Evolutionary conservation across 257 asterid genomes (phyloP), one percentile per base, ranked within the genome.

Genomic region (Solanum bulbocastanum): DNA sequence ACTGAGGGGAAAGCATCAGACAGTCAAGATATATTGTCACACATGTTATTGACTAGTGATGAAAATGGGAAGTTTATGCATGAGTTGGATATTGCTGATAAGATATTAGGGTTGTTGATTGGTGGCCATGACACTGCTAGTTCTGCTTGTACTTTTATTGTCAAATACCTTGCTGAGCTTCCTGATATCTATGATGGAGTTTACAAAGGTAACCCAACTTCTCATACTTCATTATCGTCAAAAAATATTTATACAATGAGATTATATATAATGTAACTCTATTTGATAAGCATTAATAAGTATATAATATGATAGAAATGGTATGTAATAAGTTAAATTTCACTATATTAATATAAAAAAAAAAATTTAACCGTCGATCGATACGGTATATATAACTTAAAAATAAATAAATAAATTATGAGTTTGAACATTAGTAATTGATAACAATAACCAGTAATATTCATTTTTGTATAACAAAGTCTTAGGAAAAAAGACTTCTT

Each of bases 41-140:
- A 94, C 68, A 94, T 94, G 95, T 86, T 94, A 2, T 71, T 91
- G 5, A 90, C 93, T 0, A 85, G 93, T 85, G 94, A 94, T 71
- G 96, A 89, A 82, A 89, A 89, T 86, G 95, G 96, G 3, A 93
- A 91, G 79, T 92, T 91, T 62, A 94, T 94, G 96, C 35, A 42
- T 65, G 96, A 94, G 79, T 40, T 88, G 49, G 94, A 94, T 13
- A 87, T 94, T 30, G 95, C 94, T 58, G 94, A 91, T 40, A 94
- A 94, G 89, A 94, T 94, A 22, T 90, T 94, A 87, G 95, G 96
- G 3, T 85, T 94, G 83, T 90, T 94, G 62, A 90, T 94, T 79
- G 96, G 94, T 33, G 96, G 96, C 1, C 96, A 93, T 86, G 96
- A 94, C 39, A 94, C 96, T 2, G 93, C 93, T 3, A 92, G 95